Conservation (phyloP, 257 asterid species). For the Craterostigma plantagineum region DNA sequence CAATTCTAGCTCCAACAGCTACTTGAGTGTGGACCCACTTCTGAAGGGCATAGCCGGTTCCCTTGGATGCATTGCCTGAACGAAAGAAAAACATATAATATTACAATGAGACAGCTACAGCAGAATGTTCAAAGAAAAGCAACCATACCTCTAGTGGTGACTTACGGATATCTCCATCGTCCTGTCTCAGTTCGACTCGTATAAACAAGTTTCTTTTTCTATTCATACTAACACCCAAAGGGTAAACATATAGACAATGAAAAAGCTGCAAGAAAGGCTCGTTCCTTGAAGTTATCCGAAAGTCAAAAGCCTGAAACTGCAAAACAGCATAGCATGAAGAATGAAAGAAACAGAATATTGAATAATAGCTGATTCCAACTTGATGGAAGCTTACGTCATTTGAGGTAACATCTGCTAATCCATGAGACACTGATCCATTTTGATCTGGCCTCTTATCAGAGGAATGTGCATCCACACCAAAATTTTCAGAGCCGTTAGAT, state of each 20-base stretch:
- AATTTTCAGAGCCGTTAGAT: constrained; percentile 21
- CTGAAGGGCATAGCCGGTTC: constrained; percentile 65
- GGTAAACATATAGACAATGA: constrained; percentile 94
- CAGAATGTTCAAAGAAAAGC: constrained; percentile 11
- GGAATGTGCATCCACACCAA: too few relatives aligned
- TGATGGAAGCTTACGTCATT: constrained; percentile 45
- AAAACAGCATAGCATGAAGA: constrained; percentile 7
- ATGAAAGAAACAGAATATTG: neutral
- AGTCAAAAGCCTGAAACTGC: constrained; percentile 98
- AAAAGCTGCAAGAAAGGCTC: constrained; percentile 96
- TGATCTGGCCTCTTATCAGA: too few relatives aligned
- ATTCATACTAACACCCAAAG: constrained; percentile 74
- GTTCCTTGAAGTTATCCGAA: constrained; percentile 84
- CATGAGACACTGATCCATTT: constrained; percentile 51
- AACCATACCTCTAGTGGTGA: constrained; percentile 72
- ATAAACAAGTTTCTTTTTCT: constrained; percentile 91
- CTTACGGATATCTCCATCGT: constrained; percentile 61
- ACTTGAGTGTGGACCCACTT: constrained; percentile 84
- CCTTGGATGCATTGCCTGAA: constrained; percentile 81
- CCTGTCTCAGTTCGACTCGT: constrained; percentile 85
- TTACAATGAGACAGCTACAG: constrained; percentile 2
- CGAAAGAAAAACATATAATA: constrained; percentile 2
- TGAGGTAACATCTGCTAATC: constrained; percentile 23
- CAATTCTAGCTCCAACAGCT: constrained; percentile 83
- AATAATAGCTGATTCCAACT: neutral